Evolutionary conservation across 2,329 filamentous ascomycete genomes (phyloP).

Genomic region (Calonectria pauciramosa): DNA sequence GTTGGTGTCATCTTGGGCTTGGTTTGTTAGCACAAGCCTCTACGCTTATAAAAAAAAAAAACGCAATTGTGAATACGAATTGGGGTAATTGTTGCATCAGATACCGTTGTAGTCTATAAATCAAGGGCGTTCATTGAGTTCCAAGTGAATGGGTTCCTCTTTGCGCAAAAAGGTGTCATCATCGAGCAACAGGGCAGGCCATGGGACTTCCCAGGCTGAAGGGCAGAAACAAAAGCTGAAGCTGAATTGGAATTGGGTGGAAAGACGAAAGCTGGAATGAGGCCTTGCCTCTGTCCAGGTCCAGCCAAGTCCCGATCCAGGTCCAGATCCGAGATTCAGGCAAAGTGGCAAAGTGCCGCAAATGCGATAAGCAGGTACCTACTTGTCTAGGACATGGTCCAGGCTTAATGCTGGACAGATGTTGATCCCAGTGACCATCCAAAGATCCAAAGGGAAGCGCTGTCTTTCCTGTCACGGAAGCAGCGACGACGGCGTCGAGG

Average conservation of each 20-base stretch:
- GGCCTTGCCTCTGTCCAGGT: neutral
- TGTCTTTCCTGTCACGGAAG: conserved; percentile 35
- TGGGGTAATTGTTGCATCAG: conserved; percentile 70
- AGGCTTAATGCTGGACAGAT: conserved; percentile 41
- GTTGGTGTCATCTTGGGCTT: conserved; percentile 63
- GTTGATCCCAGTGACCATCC: conserved; percentile 44
- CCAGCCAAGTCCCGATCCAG: neutral
- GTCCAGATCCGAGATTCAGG: neutral
- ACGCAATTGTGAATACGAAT: neutral
- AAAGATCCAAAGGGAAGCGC: conserved; percentile 43
- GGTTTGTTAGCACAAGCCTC: conserved; percentile 32
- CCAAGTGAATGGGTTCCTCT: conserved; percentile 71
- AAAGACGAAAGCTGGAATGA: conserved; percentile 6
- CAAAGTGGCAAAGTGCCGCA: neutral
- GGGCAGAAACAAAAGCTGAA: neutral
- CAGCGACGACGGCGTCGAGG: conserved; percentile 35
- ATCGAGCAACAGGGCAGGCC: conserved; percentile 53
- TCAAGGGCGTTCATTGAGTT: conserved; percentile 71
- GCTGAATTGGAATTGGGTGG: neutral
- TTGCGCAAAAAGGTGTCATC: conserved; percentile 74
- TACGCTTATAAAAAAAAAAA: neutral
- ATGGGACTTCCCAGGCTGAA: conserved; percentile 12
- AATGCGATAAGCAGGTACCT: conserved; percentile 34
- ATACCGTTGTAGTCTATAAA: conserved; percentile 98
- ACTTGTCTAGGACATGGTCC: conserved; percentile 50